Evolutionary conservation across 2,329 filamentous ascomycete species (phyloP), one percentile per base, ranked within the genome.

Genomic region (Fusarium pseudograminearum): DNA sequence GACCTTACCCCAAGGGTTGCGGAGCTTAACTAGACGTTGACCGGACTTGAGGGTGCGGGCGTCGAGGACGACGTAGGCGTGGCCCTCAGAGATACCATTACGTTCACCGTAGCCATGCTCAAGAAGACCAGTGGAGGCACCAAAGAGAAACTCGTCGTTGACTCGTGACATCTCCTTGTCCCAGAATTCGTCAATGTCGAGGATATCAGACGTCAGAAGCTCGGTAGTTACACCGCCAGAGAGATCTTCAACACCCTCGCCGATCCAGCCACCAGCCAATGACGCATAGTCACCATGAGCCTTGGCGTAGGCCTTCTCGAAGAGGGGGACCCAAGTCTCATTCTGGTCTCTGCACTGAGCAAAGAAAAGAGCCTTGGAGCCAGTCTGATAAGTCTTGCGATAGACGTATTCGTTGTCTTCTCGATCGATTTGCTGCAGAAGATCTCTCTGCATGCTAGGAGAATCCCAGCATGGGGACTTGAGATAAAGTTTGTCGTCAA

Each of bases 401-500:
- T 93, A 93, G 61, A 91, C 88, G 50, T 88, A 85, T 75, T 93
- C 91, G 1, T 90, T 88, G 53, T 92, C 90, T 53, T 90, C 89
- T 57, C 91, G 87, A 75, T 93, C 91, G 48, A 93, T 89, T 73
- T 93, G 90, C 73, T 93, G 88, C 75, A 93, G 87, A 26, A 93
- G 83, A 56, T 92, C 87, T 40, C 92, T 88, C 75, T 94, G 91
- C 77, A 92, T 86, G 52, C 91, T 90, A 2, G 89, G 90, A 34
- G 93, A 92, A 70, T 97, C 92, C 82, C 93, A 97, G 75, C 92
- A 91, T 7, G 93, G 91, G 3, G 92, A 93, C 63, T 90, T 92
- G 20, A 97, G 86, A 77, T 93, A 97, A 4, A 97, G 85, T 80
- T 97, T 97, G 79, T 97, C 94, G 76, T 97, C 94, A 62, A 97